These are phyloP conservation scores for Fusarium newnesense DNA, from an alignment of 2,329 filamentous ascomycete genomes.

Conservation along the genomic window DNA sequence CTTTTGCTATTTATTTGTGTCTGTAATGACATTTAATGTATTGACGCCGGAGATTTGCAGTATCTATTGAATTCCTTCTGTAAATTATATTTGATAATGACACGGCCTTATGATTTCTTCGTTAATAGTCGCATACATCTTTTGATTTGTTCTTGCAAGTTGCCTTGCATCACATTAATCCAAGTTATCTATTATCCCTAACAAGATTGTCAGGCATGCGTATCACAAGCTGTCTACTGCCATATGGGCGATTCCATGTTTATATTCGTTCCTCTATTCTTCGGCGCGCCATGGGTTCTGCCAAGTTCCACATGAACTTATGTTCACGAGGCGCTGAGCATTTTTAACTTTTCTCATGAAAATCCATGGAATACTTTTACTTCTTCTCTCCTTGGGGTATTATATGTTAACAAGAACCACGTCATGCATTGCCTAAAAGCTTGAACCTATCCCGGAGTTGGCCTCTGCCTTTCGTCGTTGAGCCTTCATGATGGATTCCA, in stretches of 20 bases:
- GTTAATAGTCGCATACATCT: not conserved
- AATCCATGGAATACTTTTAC: not conserved
- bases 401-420: not conserved
- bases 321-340: not conserved
- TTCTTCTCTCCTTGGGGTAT: not conserved
- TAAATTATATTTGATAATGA: constrained; percentile 37
- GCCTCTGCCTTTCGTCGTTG: not conserved
- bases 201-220: not conserved
- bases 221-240: not conserved
- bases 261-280: not conserved
- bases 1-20: not conserved
- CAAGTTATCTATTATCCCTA: not conserved
- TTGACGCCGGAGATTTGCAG: constrained; percentile 1
- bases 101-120: constrained; percentile 11
- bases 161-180: not conserved
- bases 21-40: constrained; percentile 20
- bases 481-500: constrained; percentile 1
- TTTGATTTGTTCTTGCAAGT: not conserved
- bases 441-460: not conserved
- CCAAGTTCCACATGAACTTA: not conserved
- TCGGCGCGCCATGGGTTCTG: not conserved
- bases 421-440: not conserved
- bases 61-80: constrained; percentile 20
- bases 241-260: not conserved
- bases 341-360: not conserved